Base-by-base conservation (phyloP, 2,329 filamentous ascomycete species). In the Plenodomus lindquistii region DNA sequence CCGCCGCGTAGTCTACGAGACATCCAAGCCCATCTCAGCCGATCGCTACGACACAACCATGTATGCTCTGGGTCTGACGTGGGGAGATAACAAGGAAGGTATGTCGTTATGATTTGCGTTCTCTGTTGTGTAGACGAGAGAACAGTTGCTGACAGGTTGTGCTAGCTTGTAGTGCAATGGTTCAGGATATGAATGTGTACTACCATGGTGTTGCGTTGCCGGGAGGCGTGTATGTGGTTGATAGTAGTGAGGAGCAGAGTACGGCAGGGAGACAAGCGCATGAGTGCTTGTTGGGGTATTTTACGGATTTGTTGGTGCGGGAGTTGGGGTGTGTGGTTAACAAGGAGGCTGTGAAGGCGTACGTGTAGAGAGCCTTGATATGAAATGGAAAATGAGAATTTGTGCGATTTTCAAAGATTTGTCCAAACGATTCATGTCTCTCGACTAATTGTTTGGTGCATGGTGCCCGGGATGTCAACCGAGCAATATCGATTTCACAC, bases 1-100 rank as follows among this genome's bases (percentile, higher is more conserved):
- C 4, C 44, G 44, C n/a, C n/a, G 44, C 6, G 44, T 46, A 8
- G 29, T 46, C 13, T 46, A 46, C 44, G 44, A 46, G 18, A 46
- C 44, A 15, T 35, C 24, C n/a, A 39, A 34, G 27, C 6, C 6
- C 9, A 17, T 46, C 18, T 10, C 18, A 16, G 17, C 31, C 4
- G 27, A 31, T 31, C 9, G 15, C n/a, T 46, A 46, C 19, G 44
- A 46, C 11, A 27, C 20, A n/a, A 41, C 19, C 7, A 22, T 46
- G 37, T 46, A 46, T 20, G 40, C 27, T 10, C 24, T 46, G 20
- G 44, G 44, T 19, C 41, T 27, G 44, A 46, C 19, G 27, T 46
- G 44, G 44, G 37, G 34, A 0, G 40, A 46, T 15, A 20, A 46
- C 8, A 41, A 41, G 29, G 21, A 41, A 21, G 27, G 44, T 46